Conservation (phyloP, 179 eudicot genomes). For the Gypsophila paniculata region DNA sequence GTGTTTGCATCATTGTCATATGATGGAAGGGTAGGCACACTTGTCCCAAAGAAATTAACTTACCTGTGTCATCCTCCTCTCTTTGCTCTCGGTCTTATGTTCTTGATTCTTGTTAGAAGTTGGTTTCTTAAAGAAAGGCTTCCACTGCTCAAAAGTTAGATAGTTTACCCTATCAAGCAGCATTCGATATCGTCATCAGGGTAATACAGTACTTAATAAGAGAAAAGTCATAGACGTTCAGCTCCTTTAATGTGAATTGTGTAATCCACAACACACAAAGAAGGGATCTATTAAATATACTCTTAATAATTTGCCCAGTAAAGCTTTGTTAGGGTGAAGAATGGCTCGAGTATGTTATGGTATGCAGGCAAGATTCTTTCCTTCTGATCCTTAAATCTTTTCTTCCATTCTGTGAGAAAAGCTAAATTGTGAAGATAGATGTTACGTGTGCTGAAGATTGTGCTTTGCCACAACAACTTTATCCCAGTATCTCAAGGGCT, state of each 20-base stretch:
- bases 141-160: neutral
- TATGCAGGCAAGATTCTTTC: neutral
- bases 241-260: neutral
- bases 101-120: neutral
- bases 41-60: neutral
- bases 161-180: neutral
- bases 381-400: neutral
- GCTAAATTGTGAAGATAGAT: neutral
- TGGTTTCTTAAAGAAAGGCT: neutral
- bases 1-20: slow-evolving; percentile 88
- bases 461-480: too few relatives aligned
- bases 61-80: neutral
- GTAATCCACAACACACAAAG: neutral
- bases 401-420: neutral
- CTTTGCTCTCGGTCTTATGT: neutral
- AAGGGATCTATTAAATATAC: neutral
- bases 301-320: neutral
- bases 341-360: neutral
- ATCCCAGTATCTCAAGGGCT: too few relatives aligned
- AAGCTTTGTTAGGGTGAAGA: neutral
- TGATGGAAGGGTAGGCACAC: slow-evolving; percentile 88
- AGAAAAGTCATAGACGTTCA: neutral
- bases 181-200: neutral
- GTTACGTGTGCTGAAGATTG: neutral
- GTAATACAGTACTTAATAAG: too few relatives aligned